phyloP scores from a whole-genome alignment of 495 filamentous ascomycete species.

The Astrothelium subdiscretum region DNA sequence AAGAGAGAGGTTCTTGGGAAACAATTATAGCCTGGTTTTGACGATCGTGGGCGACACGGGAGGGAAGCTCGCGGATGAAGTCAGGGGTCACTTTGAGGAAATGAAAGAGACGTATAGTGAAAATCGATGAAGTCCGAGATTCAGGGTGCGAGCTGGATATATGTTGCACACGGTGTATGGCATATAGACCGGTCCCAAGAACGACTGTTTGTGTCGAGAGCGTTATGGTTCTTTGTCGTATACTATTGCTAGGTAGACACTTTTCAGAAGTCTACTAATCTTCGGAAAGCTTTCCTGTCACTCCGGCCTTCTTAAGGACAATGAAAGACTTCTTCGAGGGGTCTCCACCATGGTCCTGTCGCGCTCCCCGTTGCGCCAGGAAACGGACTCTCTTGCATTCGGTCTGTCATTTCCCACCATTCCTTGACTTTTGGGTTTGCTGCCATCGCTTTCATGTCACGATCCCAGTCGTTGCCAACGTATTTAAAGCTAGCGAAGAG shows the following conservation, averaged over 20 bases:
- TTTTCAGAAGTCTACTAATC: no score
- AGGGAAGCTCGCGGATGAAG: conserved; percentile 67
- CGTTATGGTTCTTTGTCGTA: background rate
- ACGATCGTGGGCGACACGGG: conserved; percentile 80
- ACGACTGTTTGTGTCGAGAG: background rate
- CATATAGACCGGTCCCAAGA: background rate
- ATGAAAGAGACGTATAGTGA: conserved; percentile 32
- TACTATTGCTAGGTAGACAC: no score
- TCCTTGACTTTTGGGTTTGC: conserved; percentile 58
- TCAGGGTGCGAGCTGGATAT: conserved; percentile 13
- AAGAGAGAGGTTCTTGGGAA: conserved; percentile 76
- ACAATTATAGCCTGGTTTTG: conserved; percentile 85
- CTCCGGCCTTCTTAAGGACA: background rate
- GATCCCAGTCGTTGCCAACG: conserved; percentile 53
- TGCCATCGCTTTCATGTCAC: conserved; percentile 61
- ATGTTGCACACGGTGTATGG: background rate
- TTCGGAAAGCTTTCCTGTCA: background rate
- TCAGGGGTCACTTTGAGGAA: conserved; percentile 55
- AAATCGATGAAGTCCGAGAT: background rate
- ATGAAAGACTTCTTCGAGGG: conserved; percentile 55
- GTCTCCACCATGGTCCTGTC: conserved; percentile 61
- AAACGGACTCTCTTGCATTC: conserved; percentile 52
- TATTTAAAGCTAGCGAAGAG: conserved; percentile 69
- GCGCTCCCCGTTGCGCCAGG: conserved; percentile 52
- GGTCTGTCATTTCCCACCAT: conserved; percentile 72